Conservation (phyloP, 139 green algal genomes). For the Diplosphaera chodatii region DNA sequence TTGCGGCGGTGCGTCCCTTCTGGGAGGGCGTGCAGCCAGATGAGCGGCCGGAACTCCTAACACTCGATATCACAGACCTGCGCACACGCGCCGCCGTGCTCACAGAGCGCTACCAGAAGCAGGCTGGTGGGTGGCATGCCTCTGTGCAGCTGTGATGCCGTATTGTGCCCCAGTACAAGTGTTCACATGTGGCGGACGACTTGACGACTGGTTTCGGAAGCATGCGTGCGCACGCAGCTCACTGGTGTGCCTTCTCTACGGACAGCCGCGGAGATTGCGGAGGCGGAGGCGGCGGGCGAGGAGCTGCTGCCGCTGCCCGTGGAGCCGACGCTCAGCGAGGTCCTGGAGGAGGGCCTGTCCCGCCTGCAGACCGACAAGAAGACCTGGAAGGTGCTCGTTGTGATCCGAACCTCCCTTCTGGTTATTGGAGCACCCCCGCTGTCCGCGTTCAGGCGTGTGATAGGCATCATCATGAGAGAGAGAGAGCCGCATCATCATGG, state of each 20-base stretch:
- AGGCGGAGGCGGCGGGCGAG: slow-evolving; percentile 18
- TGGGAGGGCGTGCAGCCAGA: slow-evolving; percentile 63
- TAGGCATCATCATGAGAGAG: too few relatives aligned
- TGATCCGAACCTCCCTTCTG: too few relatives aligned
- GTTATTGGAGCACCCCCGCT: too few relatives aligned
- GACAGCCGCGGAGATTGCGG: slow-evolving; percentile 15
- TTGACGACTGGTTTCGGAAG: background rate
- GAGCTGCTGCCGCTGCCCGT: slow-evolving; percentile 12
- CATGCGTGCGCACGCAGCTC: too few relatives aligned
- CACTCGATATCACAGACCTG: slow-evolving; percentile 47
- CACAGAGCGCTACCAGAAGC: slow-evolving; percentile 20
- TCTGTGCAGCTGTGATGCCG: background rate
- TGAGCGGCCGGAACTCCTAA: slow-evolving; percentile 54
- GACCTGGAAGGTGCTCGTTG: slow-evolving; percentile 68
- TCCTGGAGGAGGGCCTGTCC: slow-evolving; percentile 58
- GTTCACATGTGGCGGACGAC: too few relatives aligned
- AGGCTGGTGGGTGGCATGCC: slow-evolving; percentile 23
- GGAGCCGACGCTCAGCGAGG: slow-evolving; percentile 48
- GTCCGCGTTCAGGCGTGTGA: too few relatives aligned
- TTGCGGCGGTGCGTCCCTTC: slow-evolving; percentile 54
- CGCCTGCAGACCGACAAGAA: slow-evolving; percentile 32
- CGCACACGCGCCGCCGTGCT: slow-evolving; percentile 32
- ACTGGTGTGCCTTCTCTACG: too few relatives aligned
- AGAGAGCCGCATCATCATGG: too few relatives aligned
- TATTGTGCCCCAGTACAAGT: too few relatives aligned